Percentiles rank a stretch among this genome's conserved stretches.
phyloP scores from a whole-genome alignment of 768 basidiomycete species.

The Suillus cothurnatus region DNA sequence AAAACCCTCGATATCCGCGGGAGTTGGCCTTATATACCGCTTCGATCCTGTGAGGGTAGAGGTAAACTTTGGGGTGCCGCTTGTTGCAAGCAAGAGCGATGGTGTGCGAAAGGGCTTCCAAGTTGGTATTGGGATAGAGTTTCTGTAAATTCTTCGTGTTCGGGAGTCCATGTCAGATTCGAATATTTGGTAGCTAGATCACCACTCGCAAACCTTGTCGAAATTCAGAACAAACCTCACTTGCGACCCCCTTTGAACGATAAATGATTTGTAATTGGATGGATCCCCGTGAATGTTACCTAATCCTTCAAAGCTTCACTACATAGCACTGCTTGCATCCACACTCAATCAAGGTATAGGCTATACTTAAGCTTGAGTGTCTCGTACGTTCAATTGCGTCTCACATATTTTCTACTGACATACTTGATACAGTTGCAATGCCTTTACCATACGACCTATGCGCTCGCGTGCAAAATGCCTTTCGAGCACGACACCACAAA shows the following conservation, averaged over 20 bases:
- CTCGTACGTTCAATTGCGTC: background rate
- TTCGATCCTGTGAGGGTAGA: conserved; percentile 87
- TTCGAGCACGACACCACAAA: conserved; percentile 79
- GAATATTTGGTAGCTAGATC: background rate
- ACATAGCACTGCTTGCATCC: background rate
- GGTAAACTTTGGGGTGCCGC: conserved; percentile 84
- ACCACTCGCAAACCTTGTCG: background rate
- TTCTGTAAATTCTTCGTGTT: conserved; percentile 46
- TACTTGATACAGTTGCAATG: conserved; percentile 25
- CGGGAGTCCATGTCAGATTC: background rate
- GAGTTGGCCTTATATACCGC: conserved; percentile 80
- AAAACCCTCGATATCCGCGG: conserved; percentile 74
- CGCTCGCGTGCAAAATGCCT: conserved; percentile 89
- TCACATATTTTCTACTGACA: background rate
- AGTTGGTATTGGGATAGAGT: conserved; percentile 81
- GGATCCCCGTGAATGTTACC: background rate
- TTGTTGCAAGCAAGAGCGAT: conserved; percentile 70
- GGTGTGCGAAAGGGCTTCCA: conserved; percentile 70
- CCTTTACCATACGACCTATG: conserved; percentile 85
- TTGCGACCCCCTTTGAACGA: too few relatives aligned
- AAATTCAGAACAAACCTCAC: too few relatives aligned
- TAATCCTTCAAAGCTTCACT: background rate
- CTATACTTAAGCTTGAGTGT: background rate
- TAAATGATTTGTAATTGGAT: too few relatives aligned
- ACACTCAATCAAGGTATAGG: background rate